phyloP scores from a whole-genome alignment of 805 yeast species.

The Blastobotrys chiropterorum region DNA sequence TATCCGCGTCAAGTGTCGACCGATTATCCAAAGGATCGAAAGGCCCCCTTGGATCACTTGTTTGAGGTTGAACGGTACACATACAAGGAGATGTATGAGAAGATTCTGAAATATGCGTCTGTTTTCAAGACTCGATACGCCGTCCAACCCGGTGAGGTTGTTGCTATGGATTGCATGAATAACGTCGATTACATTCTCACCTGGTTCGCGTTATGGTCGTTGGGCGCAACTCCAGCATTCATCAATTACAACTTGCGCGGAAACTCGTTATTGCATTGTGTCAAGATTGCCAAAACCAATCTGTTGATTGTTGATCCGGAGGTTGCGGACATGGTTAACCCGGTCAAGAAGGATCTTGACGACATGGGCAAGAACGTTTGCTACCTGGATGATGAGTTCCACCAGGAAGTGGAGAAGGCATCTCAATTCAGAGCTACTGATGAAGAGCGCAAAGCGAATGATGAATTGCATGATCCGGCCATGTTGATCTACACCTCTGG shows the following conservation, averaged over 20 bases:
- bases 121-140: slow-evolving; percentile 59
- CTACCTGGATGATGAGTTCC: slow-evolving; percentile 40
- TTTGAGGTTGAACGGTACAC: slow-evolving; percentile 61
- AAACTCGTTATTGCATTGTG: slow-evolving; percentile 70
- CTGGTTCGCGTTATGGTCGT: slow-evolving; percentile 85
- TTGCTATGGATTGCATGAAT: slow-evolving; percentile 73
- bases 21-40: slow-evolving; percentile 35
- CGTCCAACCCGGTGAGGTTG: slow-evolving; percentile 57
- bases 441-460: slow-evolving; percentile 49
- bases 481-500: slow-evolving; percentile 86
- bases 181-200: slow-evolving; percentile 73
- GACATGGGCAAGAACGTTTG: slow-evolving; percentile 23
- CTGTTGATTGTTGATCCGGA: slow-evolving; percentile 73
- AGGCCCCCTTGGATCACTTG: slow-evolving; percentile 39
- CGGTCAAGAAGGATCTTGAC: slow-evolving; percentile 9
- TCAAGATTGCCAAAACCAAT: slow-evolving; percentile 57
- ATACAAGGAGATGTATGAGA: slow-evolving; percentile 60
- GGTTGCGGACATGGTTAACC: slow-evolving; percentile 49
- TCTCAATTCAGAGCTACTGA: slow-evolving; percentile 44
- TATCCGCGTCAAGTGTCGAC: slow-evolving; percentile 41
- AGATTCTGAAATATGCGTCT: slow-evolving; percentile 59
- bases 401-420: slow-evolving; percentile 36
- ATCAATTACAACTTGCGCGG: slow-evolving; percentile 75
- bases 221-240: slow-evolving; percentile 86
- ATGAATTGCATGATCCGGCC: slow-evolving; percentile 56